Base-by-base conservation (phyloP, 192 early-diverging fungal genomes). In the Coemansia sp. region DNA sequence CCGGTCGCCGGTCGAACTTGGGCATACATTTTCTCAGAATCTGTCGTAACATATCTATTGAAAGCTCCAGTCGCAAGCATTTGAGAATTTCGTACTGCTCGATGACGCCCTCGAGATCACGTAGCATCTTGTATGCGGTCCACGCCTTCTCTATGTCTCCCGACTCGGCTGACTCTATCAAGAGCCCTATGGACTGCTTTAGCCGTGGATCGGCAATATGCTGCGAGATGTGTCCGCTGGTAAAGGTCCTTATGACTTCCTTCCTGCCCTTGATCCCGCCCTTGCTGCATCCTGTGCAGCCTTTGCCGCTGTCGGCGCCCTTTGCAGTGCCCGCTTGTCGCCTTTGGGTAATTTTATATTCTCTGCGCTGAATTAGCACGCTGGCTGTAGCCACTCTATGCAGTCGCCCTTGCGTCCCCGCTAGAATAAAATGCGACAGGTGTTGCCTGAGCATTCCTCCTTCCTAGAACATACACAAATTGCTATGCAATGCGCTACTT, bases 41-140 rank as follows among this genome's bases (percentile, higher is more conserved):
- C 22, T 19, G 29, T 10, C 23, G 58, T 14, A 78, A 42, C 14
- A 19, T 35, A 10, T 57, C 28, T n/a, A 23, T 32, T 6, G 76
- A 57, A 8, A 73, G 49, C 49, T 32, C 28, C 23, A 32, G 20
- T 16, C 65, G 69, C 48, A 78, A 36, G 36, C 59, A 59, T 23
- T 58, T 57, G 5, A 59, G 19, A 11, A 78, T 52, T 5, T 50
- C 62, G 8, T 47, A 29, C 13, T 58, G 58, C 4, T 63, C 60
- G 29, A 78, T 27, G 20, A 29, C 42, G 20, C 60, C 29, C 34
- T 78, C 75, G 19, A 78, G 60, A 56, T 62, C 60, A 8, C 58
- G 45, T 16, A 78, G 51, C 23, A 69, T 66, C 46, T 58, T 50
- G 28, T 59, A 78, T 36, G 75, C 75, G 7, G 23, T 51, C 75